Base-by-base conservation (phyloP, 1,284 basidiomycete genomes). In the Trichosporon sp. region DNA sequence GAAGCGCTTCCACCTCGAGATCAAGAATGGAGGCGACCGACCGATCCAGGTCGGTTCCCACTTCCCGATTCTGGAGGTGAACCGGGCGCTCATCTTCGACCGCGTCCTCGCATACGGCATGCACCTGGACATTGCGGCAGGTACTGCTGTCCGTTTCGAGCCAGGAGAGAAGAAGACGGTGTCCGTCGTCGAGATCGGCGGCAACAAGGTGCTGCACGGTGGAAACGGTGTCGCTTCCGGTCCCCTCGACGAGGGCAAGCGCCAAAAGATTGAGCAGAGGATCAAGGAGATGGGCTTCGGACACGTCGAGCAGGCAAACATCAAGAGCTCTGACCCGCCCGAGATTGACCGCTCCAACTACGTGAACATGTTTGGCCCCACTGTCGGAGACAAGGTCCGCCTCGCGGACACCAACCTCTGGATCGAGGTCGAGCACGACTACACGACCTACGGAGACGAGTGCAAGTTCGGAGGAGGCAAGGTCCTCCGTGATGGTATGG, bases 381-480 rank as follows among this genome's bases (percentile, higher is more conserved):
- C 97, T 0, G 88, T 88, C 1, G 97, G 96, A 0, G 97, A 99
- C 83, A 87, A 90, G 51, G 88, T 99, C 21, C 87, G 93, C 51
- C 87, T 99, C 16, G 96, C 90, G 10, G 97, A 99, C 81, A 96
- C 93, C 5, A 86, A 87, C 38, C 87, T 99, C 11, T 99, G 95
- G 95, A 88, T 98, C 75, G 89, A 96, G 83, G 91, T 99, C 2
- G 96, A 99, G 82, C 86, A 88, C 46, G 97, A 99, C 79, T 87
- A 88, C 72, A 87, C 87, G 0, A 75, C 79, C 4, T 87, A 88
- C 71, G 88, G 96, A 8, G 96, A 99, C 76, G 97, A 99, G 85
- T 91, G 92, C 85, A 99, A 98, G 84, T 99, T 99, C 79, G 96
- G 96, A 12, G 96, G 96, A 78, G 92, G 93, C 12, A 98, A 98